These are phyloP conservation scores for Chenopodium formosanum DNA, from an alignment of 148 eudicot species.

Conservation along the genomic window DNA sequence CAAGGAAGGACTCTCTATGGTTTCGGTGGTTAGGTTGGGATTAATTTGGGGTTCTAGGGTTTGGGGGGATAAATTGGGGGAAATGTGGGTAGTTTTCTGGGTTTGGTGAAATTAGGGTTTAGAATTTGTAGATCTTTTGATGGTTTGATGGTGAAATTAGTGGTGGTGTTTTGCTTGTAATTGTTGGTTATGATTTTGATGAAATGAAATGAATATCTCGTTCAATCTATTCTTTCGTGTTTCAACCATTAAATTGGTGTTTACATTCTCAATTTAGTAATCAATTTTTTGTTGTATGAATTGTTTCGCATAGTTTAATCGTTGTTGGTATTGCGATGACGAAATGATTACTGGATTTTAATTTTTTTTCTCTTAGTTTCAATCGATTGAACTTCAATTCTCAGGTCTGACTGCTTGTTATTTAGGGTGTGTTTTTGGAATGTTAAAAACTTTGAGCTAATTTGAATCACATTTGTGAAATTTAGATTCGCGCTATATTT, in stretches of 20 bases:
- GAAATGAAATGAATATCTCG: slow-evolving; percentile 21
- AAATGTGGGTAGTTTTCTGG: not conserved
- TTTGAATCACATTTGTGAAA: too few species aligned
- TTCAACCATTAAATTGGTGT: not conserved
- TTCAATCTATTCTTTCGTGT: not conserved
- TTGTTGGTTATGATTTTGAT: not conserved
- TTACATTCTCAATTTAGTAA: too few species aligned
- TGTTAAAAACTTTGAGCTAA: too few species aligned
- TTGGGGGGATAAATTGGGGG: not conserved
- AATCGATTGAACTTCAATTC: too few species aligned
- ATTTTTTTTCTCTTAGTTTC: too few species aligned
- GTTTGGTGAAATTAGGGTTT: slow-evolving; percentile 10
- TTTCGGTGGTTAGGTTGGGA: slow-evolving; percentile 32
- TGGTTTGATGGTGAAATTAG: not conserved
- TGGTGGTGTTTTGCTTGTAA: slow-evolving; percentile 10
- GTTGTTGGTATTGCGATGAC: too few species aligned
- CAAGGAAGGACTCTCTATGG: slow-evolving; percentile 49
- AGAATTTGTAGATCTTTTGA: slow-evolving; percentile 10
- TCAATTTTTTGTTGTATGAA: too few species aligned
- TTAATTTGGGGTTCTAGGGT: slow-evolving; percentile 14
- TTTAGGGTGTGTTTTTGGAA: too few species aligned
- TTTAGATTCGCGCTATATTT: too few species aligned
- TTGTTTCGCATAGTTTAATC: too few species aligned
- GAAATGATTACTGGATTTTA: too few species aligned
- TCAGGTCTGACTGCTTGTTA: too few species aligned